A percentile compares a stretch with the other conserved stretches of the same genome.
These are phyloP conservation scores for Megacollybia platyphylla DNA, from an alignment of 1,284 basidiomycete genomes.

Conservation along the genomic window DNA sequence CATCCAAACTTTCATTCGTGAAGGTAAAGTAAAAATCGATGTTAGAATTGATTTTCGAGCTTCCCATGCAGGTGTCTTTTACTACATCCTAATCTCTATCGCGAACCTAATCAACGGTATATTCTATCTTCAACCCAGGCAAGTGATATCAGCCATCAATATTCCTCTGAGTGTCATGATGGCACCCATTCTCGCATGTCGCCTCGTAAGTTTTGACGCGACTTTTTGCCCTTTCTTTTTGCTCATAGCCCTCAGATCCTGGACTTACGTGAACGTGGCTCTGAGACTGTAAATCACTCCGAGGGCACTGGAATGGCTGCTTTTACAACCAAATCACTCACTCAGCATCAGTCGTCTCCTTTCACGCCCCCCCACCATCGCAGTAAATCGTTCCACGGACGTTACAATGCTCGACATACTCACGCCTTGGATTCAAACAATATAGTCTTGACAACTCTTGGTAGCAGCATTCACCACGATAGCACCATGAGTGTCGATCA, in stretches of 20 bases:
- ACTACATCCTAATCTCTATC: slow-evolving; percentile 69
- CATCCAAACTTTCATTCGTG: slow-evolving; percentile 71
- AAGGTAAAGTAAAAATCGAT: slow-evolving; percentile 30
- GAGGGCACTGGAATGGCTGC: slow-evolving; percentile 48
- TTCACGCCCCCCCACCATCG: slow-evolving; percentile 34
- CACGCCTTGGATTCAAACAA: slow-evolving; percentile 38
- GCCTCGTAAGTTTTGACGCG: slow-evolving; percentile 33
- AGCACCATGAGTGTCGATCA: slow-evolving; percentile 31
- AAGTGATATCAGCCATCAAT: slow-evolving; percentile 72
- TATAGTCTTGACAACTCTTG: slow-evolving; percentile 55
- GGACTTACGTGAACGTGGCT: slow-evolving; percentile 64
- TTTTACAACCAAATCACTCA: slow-evolving; percentile 46
- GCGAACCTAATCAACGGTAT: slow-evolving; percentile 75
- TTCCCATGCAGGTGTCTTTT: slow-evolving; percentile 50
- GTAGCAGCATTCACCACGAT: slow-evolving; percentile 43
- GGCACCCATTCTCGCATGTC: slow-evolving; percentile 64
- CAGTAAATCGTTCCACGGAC: slow-evolving; percentile 18
- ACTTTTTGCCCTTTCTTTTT: slow-evolving; percentile 1
- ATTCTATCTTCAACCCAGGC: slow-evolving; percentile 73
- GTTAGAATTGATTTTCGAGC: slow-evolving; percentile 1
- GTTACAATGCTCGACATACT: slow-evolving; percentile 13
- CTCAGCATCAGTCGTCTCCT: slow-evolving; percentile 30
- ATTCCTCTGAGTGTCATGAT: slow-evolving; percentile 80
- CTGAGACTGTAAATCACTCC: slow-evolving; percentile 59
- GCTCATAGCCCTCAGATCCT: slow-evolving; percentile 36